phyloP scores from a whole-genome alignment of 805 yeast genomes.

The Starmera caribaea region DNA sequence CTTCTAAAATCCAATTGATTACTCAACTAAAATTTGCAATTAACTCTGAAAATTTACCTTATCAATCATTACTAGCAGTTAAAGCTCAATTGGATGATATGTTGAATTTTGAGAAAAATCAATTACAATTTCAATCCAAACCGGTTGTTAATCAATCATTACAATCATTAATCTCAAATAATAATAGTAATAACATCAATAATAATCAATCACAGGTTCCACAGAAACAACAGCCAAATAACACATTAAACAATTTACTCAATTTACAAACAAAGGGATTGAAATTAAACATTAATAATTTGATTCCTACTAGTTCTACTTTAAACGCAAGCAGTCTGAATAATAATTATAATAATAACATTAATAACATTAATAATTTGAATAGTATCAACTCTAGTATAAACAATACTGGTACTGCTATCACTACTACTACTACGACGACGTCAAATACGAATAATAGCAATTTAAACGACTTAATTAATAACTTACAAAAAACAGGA shows the following conservation, averaged over 20 bases:
- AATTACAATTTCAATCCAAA: slow-evolving; percentile 3
- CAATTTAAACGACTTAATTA: slow-evolving; percentile 11
- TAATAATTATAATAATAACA: no score
- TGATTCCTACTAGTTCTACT: neutral
- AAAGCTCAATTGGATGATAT: slow-evolving; percentile 27
- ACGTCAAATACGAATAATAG: slow-evolving; percentile 1
- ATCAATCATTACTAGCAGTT: slow-evolving; percentile 21
- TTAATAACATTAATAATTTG: no score
- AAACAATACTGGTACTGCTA: neutral
- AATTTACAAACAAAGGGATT: neutral
- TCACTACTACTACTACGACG: slow-evolving; percentile 1
- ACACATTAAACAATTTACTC: no score
- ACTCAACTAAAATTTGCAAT: slow-evolving; percentile 25
- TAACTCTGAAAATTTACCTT: slow-evolving; percentile 22
- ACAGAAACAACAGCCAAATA: no score
- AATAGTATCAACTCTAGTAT: no score
- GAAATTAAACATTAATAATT: neutral
- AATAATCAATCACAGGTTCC: no score
- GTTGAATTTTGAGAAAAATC: slow-evolving; percentile 16
- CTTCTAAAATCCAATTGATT: slow-evolving; percentile 23
- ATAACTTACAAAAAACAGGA: slow-evolving; percentile 12
- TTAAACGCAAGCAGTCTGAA: no score
- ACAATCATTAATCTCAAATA: neutral
- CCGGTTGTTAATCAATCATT: neutral
- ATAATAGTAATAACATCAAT: no score